Base-by-base conservation (phyloP, 805 yeast species). In the Tanozyma kutaoensis region DNA sequence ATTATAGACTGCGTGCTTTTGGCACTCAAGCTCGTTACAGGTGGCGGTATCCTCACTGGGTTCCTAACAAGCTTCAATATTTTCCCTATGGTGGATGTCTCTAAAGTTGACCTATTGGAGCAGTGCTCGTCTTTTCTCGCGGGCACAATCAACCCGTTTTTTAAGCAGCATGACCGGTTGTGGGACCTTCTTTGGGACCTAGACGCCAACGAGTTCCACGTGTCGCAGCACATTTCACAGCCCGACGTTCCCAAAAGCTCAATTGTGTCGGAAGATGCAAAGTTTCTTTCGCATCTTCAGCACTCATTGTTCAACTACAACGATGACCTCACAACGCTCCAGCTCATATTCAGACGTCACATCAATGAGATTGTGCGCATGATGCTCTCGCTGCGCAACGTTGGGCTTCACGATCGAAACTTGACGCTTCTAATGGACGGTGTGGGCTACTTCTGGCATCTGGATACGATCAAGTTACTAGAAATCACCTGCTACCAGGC, bases 121-220 rank as follows among this genome's bases (percentile, higher is more conserved):
- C 50, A 42, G 27, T 59, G 52, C 33, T 53, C 39, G 17, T 52
- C 51, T 16, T 69, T 55, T 37, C 50, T 77, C 25, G 64, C 78
- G 2, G 88, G 88, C 3, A 75, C 84, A 3, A 69, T 76, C 22
- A 77, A 77, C 42, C 67, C 76, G 11, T 64, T 74, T 22, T 68
- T 77, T 42, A 71, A 70, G 39, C 59, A 66, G 18, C 64, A 64
- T 30, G 57, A 54, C 18, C 58, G 57, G 24, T 41, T 66, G 13
- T 76, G 79, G 77, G 80, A 77, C 44, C 45, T 72, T 18, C 60
- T 69, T 33, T 67, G 72, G 30, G 75, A 77, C 43, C 39, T 77
- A 34, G 85, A 76, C 39, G 27, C 58, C 0, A 66, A 65, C 24
- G 62, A 55, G 28, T 39, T 72, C 22, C 37, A 43, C 17, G 29